Conservation (phyloP, 257 asterid species). For the Rauvolfia tetraphylla region DNA sequence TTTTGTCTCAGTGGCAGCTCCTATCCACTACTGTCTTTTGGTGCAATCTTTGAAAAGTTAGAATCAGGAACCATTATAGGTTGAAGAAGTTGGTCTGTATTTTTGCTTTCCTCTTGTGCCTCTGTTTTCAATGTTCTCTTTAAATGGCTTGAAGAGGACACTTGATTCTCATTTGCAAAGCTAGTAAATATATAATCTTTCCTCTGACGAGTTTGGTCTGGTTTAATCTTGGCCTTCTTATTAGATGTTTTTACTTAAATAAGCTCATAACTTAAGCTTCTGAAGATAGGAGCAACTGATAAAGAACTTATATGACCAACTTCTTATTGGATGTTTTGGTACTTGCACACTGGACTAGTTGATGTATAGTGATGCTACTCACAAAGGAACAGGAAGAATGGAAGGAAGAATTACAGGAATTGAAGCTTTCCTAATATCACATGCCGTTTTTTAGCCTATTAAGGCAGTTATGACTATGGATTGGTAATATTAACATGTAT, state of each 20-base stretch:
- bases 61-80: neutral
- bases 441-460: neutral
- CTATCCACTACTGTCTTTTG: neutral
- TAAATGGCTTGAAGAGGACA: neutral
- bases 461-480: neutral
- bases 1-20: neutral
- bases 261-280: neutral
- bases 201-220: neutral
- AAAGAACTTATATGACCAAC: neutral
- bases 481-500: neutral
- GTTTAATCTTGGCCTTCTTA: neutral
- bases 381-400: neutral
- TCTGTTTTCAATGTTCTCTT: neutral
- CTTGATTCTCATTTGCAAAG: neutral
- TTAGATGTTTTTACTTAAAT: neutral
- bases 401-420: neutral
- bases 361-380: neutral
- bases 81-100: neutral
- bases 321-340: neutral
- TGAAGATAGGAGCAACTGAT: neutral
- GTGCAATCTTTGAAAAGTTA: neutral
- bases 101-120: neutral
- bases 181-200: neutral
- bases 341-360: neutral
- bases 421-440: neutral